phyloP scores from a whole-genome alignment of 139 green algal species.

The Chlamydomonas asymmetrica region DNA sequence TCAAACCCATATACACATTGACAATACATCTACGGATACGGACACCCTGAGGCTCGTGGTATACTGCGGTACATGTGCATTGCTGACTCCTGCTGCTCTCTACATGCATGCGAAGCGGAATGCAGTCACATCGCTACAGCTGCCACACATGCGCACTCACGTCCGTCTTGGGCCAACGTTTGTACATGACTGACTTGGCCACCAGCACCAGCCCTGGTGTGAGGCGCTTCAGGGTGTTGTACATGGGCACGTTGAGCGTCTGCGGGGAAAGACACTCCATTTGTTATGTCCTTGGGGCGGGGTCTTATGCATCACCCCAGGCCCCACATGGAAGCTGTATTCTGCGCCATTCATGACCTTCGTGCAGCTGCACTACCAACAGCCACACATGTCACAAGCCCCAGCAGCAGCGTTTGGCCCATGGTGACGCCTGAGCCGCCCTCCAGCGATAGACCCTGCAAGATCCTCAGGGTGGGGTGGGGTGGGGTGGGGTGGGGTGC shows the following conservation, averaged over 20 bases:
- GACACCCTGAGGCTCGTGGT: too few species aligned
- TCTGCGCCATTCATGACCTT: not conserved
- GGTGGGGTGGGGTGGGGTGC: too few species aligned
- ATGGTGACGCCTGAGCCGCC: too few species aligned
- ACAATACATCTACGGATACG: too few species aligned
- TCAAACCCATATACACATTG: too few species aligned
- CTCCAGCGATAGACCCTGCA: too few species aligned
- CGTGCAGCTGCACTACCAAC: not conserved
- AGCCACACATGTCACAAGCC: not conserved
- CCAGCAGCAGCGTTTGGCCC: too few species aligned
- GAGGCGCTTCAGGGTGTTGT: slow-evolving; percentile 65
- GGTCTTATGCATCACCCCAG: not conserved
- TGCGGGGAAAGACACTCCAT: slow-evolving; percentile 20
- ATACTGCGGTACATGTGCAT: not conserved
- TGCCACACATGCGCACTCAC: not conserved
- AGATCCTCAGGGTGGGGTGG: too few species aligned
- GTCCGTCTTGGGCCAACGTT: too few species aligned
- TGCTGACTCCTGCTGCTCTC: not conserved
- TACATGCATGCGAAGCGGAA: not conserved
- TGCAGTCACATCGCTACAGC: not conserved
- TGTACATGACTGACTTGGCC: too few species aligned
- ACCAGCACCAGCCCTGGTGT: slow-evolving; percentile 62
- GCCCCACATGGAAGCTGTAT: too few species aligned
- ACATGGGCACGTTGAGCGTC: slow-evolving; percentile 48
- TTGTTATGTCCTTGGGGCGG: not conserved